These are phyloP conservation scores for Acanthamoeba lenticulata DNA, from an alignment of 208 protist genomes.

Conservation along the genomic window DNA sequence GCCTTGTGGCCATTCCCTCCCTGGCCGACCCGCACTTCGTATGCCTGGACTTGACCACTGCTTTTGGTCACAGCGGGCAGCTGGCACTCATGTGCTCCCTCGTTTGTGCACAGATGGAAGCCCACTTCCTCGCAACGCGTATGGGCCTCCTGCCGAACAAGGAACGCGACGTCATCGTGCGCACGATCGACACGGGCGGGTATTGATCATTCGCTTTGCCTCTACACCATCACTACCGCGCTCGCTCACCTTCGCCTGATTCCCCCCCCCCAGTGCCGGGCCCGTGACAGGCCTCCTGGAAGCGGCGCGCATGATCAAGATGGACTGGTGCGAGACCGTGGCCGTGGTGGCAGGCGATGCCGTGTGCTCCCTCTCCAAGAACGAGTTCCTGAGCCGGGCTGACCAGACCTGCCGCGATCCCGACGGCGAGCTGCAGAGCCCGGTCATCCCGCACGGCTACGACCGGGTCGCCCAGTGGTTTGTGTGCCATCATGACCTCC, in stretches of 20 bases:
- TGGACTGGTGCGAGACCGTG: slow-evolving; percentile 78
- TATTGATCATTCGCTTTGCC: neutral
- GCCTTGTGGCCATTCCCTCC: slow-evolving; percentile 89
- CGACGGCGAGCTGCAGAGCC: slow-evolving; percentile 79
- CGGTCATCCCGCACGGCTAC: slow-evolving; percentile 87
- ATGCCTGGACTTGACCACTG: neutral
- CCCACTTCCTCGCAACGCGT: slow-evolving; percentile 86
- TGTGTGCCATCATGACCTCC: neutral
- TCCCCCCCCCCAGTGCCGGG: slow-evolving; percentile 69
- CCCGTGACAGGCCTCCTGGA: slow-evolving; percentile 85
- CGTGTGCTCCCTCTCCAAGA: slow-evolving; percentile 77
- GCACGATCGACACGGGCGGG: slow-evolving; percentile 88
- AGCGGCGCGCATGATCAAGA: slow-evolving; percentile 82
- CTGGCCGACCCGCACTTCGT: slow-evolving; percentile 86
- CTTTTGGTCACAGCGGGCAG: neutral
- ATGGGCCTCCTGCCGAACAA: slow-evolving; percentile 79
- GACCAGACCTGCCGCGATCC: slow-evolving; percentile 79
- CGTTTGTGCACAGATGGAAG: slow-evolving; percentile 80
- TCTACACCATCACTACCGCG: too few species aligned
- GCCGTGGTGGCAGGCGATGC: slow-evolving; percentile 87
- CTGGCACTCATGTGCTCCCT: neutral
- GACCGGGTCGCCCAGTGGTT: slow-evolving; percentile 87
- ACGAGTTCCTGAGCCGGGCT: slow-evolving; percentile 8
- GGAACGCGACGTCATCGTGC: slow-evolving; percentile 78
- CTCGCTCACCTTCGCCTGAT: too few species aligned